These are phyloP conservation scores for Aaosphaeria arxii DNA, from an alignment of 2,329 filamentous ascomycete genomes.

Conservation along the genomic window DNA sequence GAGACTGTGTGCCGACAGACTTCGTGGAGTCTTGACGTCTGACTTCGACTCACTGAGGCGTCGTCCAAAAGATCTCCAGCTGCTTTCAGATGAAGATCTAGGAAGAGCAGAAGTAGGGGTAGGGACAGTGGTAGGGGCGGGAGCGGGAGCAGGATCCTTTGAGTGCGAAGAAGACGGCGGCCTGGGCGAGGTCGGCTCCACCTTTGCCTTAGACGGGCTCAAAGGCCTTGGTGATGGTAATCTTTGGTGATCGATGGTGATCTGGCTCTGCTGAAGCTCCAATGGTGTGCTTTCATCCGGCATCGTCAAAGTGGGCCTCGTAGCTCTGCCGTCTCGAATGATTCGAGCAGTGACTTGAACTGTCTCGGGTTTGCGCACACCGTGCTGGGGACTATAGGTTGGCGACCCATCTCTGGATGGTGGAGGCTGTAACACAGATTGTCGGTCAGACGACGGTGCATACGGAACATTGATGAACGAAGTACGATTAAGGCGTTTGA, in stretches of 20 bases:
- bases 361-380: constrained; percentile 59
- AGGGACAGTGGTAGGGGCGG: too few relatives aligned
- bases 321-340: constrained; percentile 58
- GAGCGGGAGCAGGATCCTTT: constrained; percentile 17
- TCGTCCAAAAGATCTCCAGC: constrained; percentile 36
- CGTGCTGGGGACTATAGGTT: constrained; percentile 41
- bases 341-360: constrained; percentile 88
- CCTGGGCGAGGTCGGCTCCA: constrained; percentile 29
- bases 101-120: constrained; percentile 16
- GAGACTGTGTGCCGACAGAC: constrained; percentile 19
- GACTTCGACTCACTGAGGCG: constrained; percentile 36
- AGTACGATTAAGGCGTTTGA: constrained; percentile 27
- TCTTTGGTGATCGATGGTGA: constrained; percentile 64
- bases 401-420: constrained; percentile 22
- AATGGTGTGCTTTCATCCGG: constrained; percentile 52
- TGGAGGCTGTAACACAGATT: constrained; percentile 15
- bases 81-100: constrained; percentile 39
- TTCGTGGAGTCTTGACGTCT: constrained; percentile 19
- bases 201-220: constrained; percentile 13
- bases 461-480: constrained; percentile 23
- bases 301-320: constrained; percentile 30
- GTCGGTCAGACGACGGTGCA: constrained; percentile 27
- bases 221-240: constrained; percentile 22
- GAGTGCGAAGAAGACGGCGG: constrained; percentile 29
- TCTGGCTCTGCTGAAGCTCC: constrained; percentile 53